Evolutionary conservation across 208 protist species (phyloP).

Genomic region (Tritrichomonas foetus): DNA sequence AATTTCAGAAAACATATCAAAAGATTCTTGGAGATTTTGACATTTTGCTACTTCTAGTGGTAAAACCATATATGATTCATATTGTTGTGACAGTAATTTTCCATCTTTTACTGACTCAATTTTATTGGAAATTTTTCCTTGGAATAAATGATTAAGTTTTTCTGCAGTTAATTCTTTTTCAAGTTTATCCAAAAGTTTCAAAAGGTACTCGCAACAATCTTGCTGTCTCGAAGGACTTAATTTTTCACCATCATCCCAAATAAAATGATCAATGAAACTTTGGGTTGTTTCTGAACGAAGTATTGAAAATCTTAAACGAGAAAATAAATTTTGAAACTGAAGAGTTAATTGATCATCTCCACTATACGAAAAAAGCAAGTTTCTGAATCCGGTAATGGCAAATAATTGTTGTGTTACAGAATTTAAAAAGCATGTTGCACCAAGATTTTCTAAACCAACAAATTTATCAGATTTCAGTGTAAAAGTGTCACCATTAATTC

Average conservation of each 20-base stretch:
- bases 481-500: too few species aligned
- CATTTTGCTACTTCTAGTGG: not conserved
- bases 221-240: not conserved
- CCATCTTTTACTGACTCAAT: not conserved
- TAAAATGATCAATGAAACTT: not conserved
- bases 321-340: not conserved
- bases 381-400: not conserved
- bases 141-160: not conserved
- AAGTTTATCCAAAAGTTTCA: not conserved
- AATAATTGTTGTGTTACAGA: not conserved
- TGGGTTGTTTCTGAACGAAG: not conserved
- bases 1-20: not conserved
- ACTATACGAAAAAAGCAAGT: not conserved
- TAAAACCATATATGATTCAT: not conserved
- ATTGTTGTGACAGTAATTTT: not conserved
- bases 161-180: not conserved
- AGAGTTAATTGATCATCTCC: not conserved
- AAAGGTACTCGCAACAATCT: not conserved
- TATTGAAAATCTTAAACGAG: not conserved
- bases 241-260: not conserved
- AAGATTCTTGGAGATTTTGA: not conserved
- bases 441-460: not conserved
- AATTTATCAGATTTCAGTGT: not conserved
- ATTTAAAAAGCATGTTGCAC: slow-evolving; percentile 21
- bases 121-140: not conserved